Conservation (phyloP, 495 filamentous ascomycete genomes). For the Penicillium herquei region DNA sequence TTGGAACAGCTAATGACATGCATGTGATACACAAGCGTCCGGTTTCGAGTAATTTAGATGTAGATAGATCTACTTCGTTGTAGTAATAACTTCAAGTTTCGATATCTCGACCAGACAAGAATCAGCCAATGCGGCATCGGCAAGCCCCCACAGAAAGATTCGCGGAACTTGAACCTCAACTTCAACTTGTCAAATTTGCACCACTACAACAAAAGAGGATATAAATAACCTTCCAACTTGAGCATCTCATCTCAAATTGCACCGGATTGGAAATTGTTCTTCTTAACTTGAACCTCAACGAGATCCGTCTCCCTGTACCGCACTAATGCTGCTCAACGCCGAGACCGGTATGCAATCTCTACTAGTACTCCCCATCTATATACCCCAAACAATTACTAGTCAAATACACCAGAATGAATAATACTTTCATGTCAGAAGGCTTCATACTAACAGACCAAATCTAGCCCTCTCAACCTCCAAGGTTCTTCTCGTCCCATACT, state of each 20-base stretch:
- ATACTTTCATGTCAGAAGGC: neutral
- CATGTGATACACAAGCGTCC: neutral
- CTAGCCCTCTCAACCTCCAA: slow-evolving; percentile 64
- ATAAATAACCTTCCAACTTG: too few relatives aligned
- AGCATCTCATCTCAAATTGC: too few relatives aligned
- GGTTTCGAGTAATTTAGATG: neutral
- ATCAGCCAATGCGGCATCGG: too few relatives aligned
- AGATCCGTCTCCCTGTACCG: too few relatives aligned
- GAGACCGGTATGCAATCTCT: slow-evolving; percentile 31
- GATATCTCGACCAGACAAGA: too few relatives aligned
- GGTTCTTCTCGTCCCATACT: slow-evolving; percentile 80
- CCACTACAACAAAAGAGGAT: too few relatives aligned
- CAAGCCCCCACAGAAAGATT: too few relatives aligned
- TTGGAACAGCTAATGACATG: slow-evolving; percentile 5
- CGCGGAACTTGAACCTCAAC: too few relatives aligned
- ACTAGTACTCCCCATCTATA: slow-evolving; percentile 6
- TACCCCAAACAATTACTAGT: neutral
- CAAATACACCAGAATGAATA: neutral
- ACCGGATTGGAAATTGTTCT: too few relatives aligned
- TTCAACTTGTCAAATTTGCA: too few relatives aligned
- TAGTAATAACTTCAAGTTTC: too few relatives aligned
- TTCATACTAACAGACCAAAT: neutral
- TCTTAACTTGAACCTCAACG: too few relatives aligned
- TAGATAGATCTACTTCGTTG: neutral
- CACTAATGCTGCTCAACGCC: slow-evolving; percentile 41